phyloP scores from a whole-genome alignment of 108 stramenopile species.

The Nitzschia sp. region DNA sequence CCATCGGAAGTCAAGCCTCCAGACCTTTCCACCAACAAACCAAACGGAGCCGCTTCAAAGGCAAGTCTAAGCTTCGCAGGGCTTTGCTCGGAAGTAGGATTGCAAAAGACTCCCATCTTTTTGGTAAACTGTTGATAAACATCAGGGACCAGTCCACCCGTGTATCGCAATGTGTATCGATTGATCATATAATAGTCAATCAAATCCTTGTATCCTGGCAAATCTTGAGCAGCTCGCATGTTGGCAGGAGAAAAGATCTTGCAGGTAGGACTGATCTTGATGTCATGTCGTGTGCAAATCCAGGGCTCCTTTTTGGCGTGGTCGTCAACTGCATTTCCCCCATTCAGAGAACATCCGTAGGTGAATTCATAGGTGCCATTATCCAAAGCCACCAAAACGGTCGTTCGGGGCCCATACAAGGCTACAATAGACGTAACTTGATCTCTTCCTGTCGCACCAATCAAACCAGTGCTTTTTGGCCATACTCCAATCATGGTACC shows the following conservation, averaged over 20 bases:
- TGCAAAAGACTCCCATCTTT: conserved; percentile 86
- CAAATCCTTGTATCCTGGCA: conserved; percentile 81
- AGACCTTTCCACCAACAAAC: conserved; percentile 85
- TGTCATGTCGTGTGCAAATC: conserved; percentile 66
- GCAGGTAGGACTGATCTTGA: conserved; percentile 56
- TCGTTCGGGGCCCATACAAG: conserved; percentile 91
- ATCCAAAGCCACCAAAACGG: conserved; percentile 85
- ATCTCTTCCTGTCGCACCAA: conserved; percentile 87
- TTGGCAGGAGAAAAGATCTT: conserved; percentile 94
- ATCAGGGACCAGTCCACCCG: conserved; percentile 86
- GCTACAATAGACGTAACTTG: conserved; percentile 88
- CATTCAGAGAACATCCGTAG: conserved; percentile 45
- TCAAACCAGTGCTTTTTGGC: conserved; percentile 81
- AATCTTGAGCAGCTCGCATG: conserved; percentile 87
- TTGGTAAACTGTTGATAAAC: conserved; percentile 89
- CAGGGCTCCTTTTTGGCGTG: conserved; percentile 37
- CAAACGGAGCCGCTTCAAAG: conserved; percentile 93
- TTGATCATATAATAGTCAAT: conserved; percentile 88
- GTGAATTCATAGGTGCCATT: conserved; percentile 74
- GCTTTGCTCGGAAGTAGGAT: conserved; percentile 86
- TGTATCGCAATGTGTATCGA: conserved; percentile 89
- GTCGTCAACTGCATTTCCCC: background rate
- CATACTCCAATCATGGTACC: conserved; percentile 96
- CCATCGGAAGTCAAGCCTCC: conserved; percentile 85
- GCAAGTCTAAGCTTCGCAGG: conserved; percentile 91